Evolutionary conservation across 1,284 basidiomycete species (phyloP), one percentile per base, ranked within the genome.

Genomic region (Microbotryum violaceum): DNA sequence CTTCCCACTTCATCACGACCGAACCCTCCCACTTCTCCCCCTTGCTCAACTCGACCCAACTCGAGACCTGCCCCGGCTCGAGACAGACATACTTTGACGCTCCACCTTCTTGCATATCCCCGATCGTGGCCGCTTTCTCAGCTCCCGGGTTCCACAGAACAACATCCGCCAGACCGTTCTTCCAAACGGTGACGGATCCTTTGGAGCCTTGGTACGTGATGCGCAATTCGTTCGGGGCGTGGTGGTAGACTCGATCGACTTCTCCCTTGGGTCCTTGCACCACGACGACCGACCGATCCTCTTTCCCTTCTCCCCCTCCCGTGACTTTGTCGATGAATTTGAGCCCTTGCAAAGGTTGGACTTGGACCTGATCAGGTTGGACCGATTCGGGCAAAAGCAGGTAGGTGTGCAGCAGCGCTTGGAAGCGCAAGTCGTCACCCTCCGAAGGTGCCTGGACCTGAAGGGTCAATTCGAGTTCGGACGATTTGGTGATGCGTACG

Each of bases 101-200:
- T 1, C 74, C 76, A 2, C 69, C 68, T 16, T 70, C 59, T 53
- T 77, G 71, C 68, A 77, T 70, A 64, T 77, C 76, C 14, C 56
- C 68, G 54, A 77, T 76, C 14, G 58, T 62, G 18, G 67, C 67
- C 46, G 64, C 71, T 29, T 73, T 75, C 33, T 69, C 70, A 50
- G 73, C 66, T 47, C 71, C 73, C 12, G 75, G 75, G 64, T 77
- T 77, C 76, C 76, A 77, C 10, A 76, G 59, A n/a, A 70, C 70
- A 16, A 69, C 61, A 31, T 69, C 67, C 9, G 49, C 60, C 50
- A 63, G 42, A 23, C 56, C 50, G 49, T 61, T 48, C 51, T 69
- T 69, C 16, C 63, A 69, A n/a, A 72, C 60, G 31, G 67, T 66
- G 20, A 73, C 53, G 29, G 64, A 59, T 27, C 72, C 63, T n/a